Evolutionary conservation across 2,329 filamentous ascomycete genomes (phyloP).

Genomic region (Onygenales sp.): DNA sequence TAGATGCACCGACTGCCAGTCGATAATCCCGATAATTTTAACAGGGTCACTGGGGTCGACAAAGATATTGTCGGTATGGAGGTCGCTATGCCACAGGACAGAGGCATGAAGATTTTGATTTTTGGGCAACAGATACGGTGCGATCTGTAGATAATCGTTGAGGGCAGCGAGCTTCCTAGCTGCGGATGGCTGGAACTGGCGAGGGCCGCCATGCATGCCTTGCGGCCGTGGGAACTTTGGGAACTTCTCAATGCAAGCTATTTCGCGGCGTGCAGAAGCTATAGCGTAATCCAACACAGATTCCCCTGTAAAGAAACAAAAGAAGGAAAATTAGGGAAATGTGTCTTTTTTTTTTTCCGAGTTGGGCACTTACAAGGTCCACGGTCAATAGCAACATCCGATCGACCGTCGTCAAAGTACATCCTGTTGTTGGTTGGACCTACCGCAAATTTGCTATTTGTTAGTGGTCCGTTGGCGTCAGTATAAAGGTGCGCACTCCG

Average conservation of each 20-base stretch:
- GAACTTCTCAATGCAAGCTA: background rate
- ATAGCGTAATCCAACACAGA: background rate
- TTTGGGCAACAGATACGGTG: background rate
- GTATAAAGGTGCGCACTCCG: background rate
- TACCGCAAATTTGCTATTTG: slow-evolving; percentile 15
- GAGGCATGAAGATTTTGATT: slow-evolving; percentile 6
- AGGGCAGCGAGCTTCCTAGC: slow-evolving; percentile 18
- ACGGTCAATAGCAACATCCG: background rate
- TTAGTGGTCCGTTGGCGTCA: background rate
- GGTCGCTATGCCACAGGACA: slow-evolving; percentile 19
- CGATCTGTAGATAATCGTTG: slow-evolving; percentile 10
- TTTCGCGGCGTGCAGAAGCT: background rate
- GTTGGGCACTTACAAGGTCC: slow-evolving; percentile 3
- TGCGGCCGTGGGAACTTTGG: background rate
- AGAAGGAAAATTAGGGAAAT: background rate
- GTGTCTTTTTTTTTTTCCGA: background rate
- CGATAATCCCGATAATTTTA: slow-evolving; percentile 20
- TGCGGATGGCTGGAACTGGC: slow-evolving; percentile 13
- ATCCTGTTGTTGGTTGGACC: slow-evolving; percentile 18
- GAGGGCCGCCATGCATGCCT: slow-evolving; percentile 2
- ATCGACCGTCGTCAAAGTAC: slow-evolving; percentile 15
- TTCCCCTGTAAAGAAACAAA: background rate
- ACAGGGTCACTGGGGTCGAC: slow-evolving; percentile 16
- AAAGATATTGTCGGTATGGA: slow-evolving; percentile 22
- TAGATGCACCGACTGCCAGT: slow-evolving; percentile 22